Evolutionary conservation across 1,284 basidiomycete genomes (phyloP), one percentile per base, ranked within the genome.

Genomic region (Wallemia hederae): DNA sequence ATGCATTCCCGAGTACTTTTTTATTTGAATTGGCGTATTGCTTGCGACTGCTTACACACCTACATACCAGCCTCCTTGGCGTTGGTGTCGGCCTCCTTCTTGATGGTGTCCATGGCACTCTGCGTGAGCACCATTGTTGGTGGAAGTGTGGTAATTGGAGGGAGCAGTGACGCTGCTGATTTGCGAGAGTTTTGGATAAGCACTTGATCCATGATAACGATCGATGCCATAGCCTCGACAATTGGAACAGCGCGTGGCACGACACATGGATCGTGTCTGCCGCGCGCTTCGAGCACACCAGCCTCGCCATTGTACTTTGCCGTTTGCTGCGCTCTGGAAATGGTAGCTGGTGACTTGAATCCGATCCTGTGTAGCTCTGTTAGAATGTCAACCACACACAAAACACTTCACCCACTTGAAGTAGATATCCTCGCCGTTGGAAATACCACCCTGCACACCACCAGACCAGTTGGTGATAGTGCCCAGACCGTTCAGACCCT

Each of bases 301-400:
- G 78, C 74, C 19, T 82, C 84, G 33, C 94, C 94, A 67, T 91
- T 82, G 73, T 99, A 99, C 71, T 85, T 83, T 2, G 84, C 86
- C 7, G 94, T 99, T 58, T 75, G 68, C 72, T 99, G 94, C 58
- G 82, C 77, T 72, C 89, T 90, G 19, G 87, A 85, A 71, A 99
- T 99, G 31, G 94, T 99, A 31, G 94, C 94, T 61, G 94, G 94
- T 49, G 87, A 86, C 74, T 99, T 99, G 81, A 99, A 99, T 1
- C 85, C 91, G 66, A 97, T 77, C 62, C 87, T 90, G 68, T 17
- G 39, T 26, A 59, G 22, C 34, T 55, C 1, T 9, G 2, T 19
- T 33, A 5, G 49, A 27, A 14, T 14, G 15, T 15, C 1, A 56
- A 25, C n/a, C 33, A 26, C 22, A 9, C 25, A n/a, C 25, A 22